These are phyloP conservation scores for Aechmea fasciata DNA, from an alignment of 176 grass and related monocot genomes.

Conservation along the genomic window DNA sequence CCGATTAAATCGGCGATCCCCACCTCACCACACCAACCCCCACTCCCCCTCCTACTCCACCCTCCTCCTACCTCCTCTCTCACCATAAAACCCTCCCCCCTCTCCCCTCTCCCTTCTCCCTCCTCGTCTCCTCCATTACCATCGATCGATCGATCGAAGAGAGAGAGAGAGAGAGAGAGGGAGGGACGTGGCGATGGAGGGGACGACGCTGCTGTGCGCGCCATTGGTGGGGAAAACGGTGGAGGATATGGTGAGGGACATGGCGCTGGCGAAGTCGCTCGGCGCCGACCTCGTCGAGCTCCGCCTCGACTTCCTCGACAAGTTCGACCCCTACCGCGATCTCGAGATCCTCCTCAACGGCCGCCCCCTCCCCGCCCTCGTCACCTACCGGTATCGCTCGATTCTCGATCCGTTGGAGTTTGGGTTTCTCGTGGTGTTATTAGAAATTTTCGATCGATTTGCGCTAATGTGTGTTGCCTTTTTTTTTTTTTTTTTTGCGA, in stretches of 20 bases:
- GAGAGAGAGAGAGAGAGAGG: not conserved
- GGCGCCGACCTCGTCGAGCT: slow-evolving; percentile 88
- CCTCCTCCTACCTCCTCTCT: not conserved
- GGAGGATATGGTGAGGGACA: slow-evolving; percentile 54
- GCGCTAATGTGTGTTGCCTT: too few relatives aligned
- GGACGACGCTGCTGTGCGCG: slow-evolving; percentile 74
- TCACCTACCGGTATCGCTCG: slow-evolving; percentile 67
- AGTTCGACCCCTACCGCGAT: slow-evolving; percentile 56
- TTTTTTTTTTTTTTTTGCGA: too few relatives aligned
- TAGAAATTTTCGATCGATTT: too few relatives aligned
- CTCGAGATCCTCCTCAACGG: slow-evolving; percentile 48
- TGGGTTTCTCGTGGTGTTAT: too few relatives aligned
- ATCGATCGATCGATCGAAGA: not conserved
- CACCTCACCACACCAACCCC: too few relatives aligned
- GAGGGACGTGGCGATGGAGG: not conserved
- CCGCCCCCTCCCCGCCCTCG: slow-evolving; percentile 68
- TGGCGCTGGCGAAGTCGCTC: slow-evolving; percentile 40
- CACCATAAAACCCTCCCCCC: not conserved
- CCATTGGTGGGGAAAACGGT: slow-evolving; percentile 57
- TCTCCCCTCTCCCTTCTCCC: not conserved
- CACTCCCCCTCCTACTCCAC: not conserved
- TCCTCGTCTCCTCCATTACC: not conserved
- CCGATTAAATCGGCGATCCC: too few relatives aligned
- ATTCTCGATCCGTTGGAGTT: not conserved
- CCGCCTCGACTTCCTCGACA: slow-evolving; percentile 59